phyloP scores from a whole-genome alignment of 2,329 filamentous ascomycete species.

The Penicillium sp. region DNA sequence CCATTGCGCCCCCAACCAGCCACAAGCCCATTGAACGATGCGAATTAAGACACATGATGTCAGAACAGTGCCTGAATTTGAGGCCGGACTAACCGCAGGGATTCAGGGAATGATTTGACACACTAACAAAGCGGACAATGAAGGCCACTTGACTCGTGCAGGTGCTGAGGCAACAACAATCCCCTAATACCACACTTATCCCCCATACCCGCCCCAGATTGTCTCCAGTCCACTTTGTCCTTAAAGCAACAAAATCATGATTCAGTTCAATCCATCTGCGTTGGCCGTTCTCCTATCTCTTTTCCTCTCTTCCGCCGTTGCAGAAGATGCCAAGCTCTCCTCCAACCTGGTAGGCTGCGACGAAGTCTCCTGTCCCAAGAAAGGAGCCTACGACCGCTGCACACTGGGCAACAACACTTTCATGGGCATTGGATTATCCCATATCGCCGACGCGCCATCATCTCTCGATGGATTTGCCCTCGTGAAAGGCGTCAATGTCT shows the following conservation, averaged over 20 bases:
- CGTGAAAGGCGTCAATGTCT: constrained; percentile 1
- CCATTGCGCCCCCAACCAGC: background rate
- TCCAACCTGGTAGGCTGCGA: background rate
- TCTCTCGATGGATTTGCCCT: background rate
- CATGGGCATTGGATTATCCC: background rate
- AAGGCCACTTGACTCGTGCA: background rate
- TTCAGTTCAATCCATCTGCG: background rate
- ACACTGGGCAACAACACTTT: background rate
- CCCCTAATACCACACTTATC: background rate
- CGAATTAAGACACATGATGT: background rate
- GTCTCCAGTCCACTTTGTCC: background rate
- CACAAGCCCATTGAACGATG: background rate
- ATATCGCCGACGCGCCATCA: background rate
- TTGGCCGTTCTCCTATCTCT: background rate
- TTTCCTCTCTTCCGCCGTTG: background rate
- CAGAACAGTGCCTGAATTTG: background rate
- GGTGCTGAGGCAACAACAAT: no score
- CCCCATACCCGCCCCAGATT: background rate
- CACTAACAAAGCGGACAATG: background rate
- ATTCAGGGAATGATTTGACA: background rate
- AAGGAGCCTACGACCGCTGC: background rate
- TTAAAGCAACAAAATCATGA: background rate
- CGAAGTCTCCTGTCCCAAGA: background rate
- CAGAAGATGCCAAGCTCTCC: background rate
- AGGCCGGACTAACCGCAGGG: background rate